Evolutionary conservation across 495 filamentous ascomycete species (phyloP).

Genomic region (Neurospora sublineolata): DNA sequence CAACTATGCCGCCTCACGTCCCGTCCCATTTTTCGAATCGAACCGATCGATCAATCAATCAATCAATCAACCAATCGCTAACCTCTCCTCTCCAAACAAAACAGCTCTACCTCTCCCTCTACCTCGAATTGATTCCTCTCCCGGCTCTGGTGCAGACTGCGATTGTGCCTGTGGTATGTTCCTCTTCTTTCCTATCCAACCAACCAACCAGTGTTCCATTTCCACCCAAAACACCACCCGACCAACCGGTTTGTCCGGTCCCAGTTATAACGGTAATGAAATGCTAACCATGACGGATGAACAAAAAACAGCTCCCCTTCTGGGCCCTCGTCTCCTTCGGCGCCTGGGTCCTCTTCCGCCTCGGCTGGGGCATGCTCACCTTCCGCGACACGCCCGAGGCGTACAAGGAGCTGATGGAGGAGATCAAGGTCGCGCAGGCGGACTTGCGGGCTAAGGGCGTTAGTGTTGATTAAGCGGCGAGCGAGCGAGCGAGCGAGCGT

Average conservation of each 20-base stretch:
- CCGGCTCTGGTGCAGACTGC: constrained; percentile 60
- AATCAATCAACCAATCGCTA: neutral
- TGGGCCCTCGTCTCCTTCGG: constrained; percentile 87
- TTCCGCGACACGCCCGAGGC: constrained; percentile 95
- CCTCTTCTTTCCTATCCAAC: neutral
- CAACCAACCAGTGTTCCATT: too few relatives aligned
- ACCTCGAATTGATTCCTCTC: constrained; percentile 74
- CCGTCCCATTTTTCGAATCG: neutral
- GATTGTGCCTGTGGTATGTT: constrained; percentile 57
- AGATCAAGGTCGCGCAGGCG: constrained; percentile 58
- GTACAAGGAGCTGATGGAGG: constrained; percentile 75
- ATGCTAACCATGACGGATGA: too few relatives aligned
- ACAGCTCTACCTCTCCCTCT: constrained; percentile 80
- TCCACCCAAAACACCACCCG: too few relatives aligned
- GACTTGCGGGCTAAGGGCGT: constrained; percentile 60
- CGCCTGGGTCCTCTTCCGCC: constrained; percentile 81
- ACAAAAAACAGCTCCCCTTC: constrained; percentile 61
- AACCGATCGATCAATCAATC: too few relatives aligned
- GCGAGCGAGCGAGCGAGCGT: neutral
- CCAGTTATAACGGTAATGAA: neutral
- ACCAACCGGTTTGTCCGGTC: too few relatives aligned
- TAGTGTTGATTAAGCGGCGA: constrained; percentile 48
- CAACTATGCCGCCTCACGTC: neutral
- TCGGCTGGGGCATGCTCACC: constrained; percentile 83
- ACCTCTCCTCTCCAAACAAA: constrained; percentile 2